Conservation (phyloP, 768 basidiomycete species). For the Boletus sp. region DNA sequence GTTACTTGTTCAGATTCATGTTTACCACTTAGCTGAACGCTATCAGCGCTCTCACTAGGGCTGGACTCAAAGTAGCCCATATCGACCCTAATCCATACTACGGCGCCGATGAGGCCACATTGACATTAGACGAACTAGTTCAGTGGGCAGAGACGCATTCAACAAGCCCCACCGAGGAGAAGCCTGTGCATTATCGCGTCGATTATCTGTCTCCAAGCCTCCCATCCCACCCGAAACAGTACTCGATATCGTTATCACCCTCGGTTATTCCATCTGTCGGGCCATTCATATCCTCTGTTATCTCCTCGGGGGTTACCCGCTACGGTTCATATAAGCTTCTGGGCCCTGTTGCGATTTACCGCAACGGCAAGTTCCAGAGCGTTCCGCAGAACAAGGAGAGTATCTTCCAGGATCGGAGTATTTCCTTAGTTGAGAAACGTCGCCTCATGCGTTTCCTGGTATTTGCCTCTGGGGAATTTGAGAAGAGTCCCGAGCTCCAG, state of each 20-base stretch:
- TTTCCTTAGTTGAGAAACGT: constrained; percentile 81
- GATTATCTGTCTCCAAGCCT: constrained; percentile 42
- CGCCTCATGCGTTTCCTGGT: constrained; percentile 89
- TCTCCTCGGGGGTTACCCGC: constrained; percentile 79
- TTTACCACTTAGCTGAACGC: not conserved
- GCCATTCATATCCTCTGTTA: constrained; percentile 70
- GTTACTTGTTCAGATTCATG: constrained; percentile 24
- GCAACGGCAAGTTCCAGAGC: constrained; percentile 44
- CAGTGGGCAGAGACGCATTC: constrained; percentile 55
- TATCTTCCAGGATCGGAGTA: constrained; percentile 79
- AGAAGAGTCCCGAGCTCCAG: constrained; percentile 54
- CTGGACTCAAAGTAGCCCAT: constrained; percentile 85
- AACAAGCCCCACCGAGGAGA: constrained; percentile 10
- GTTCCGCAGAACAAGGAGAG: constrained; percentile 93
- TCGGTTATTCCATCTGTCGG: constrained; percentile 78
- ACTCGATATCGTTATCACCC: constrained; percentile 83
- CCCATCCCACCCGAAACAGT: constrained; percentile 65
- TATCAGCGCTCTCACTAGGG: constrained; percentile 79
- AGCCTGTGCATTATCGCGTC: constrained; percentile 16
- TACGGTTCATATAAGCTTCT: constrained; percentile 91
- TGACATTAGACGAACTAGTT: constrained; percentile 77
- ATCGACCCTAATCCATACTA: constrained; percentile 84
- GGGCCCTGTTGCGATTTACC: constrained; percentile 62
- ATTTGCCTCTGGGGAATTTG: constrained; percentile 76
- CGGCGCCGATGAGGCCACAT: constrained; percentile 75